Base-by-base conservation (phyloP, 208 protist species). In the Acanthamoeba sp. region DNA sequence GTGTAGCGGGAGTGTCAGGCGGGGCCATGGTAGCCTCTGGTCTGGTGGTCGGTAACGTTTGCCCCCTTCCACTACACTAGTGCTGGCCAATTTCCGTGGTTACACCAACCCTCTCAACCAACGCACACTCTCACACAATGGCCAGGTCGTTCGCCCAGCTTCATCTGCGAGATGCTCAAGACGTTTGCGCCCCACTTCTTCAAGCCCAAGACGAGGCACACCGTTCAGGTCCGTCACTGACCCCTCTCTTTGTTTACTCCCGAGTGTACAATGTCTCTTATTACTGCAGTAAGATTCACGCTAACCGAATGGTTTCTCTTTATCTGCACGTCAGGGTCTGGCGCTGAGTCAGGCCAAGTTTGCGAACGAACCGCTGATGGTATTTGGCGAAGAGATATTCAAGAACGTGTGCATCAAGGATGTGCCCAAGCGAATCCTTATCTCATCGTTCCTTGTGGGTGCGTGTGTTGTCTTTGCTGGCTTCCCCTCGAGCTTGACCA, bases 1-100 rank as follows among this genome's bases (percentile, higher is more conserved):
- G 59, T 14, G 29, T n/a, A 55, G 80, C 80, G 2, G 80, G 80
- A 10, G 36, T 88, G 36, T 88, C 80, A 27, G 80, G 48, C 24
- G 80, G 80, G 42, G 50, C 48, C 48, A 88, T 88, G 80, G 80
- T 88, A 22, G 80, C 80, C n/a, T 88, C 80, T 2, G 80, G 80
- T 29, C 45, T 88, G 80, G 38, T 38, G 0, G 40, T 62, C 9
- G 80, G 80, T 80, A 80, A 34, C 38, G 7, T 22, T 10, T 20
- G 12, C 52, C 12, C 52, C 18, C 71, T 48, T 9, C 36, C 0
- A 14, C 45, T 50, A 50, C 45, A n/a, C n/a, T n/a, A n/a, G n/a
- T n/a, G n/a, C n/a, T n/a, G n/a, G n/a, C n/a, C n/a, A n/a, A n/a
- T n/a, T 42, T 76, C 14, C 29, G 16, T 76, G 32, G 66, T n/a